Percentiles rank a stretch among this genome's conserved stretches.
phyloP scores from a whole-genome alignment of 1,284 basidiomycete genomes.

The Malassezia restricta region DNA sequence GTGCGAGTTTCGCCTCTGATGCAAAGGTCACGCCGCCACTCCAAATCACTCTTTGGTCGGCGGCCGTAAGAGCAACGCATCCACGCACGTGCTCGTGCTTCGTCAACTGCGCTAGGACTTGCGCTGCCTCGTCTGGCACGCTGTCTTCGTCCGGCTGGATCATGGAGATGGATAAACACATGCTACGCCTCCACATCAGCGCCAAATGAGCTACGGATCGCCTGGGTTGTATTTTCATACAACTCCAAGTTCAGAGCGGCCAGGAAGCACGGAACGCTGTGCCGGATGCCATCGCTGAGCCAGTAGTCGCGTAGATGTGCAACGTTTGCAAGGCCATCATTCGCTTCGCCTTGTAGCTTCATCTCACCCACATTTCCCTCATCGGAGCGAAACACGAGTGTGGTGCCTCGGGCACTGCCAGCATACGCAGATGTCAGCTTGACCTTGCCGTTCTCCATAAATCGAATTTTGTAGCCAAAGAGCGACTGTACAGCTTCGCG shows the following conservation, averaged over 20 bases:
- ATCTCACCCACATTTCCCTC: constrained; percentile 51
- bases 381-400: constrained; percentile 49
- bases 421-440: constrained; percentile 66
- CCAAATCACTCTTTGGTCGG: constrained; percentile 12
- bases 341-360: constrained; percentile 49
- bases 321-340: constrained; percentile 25
- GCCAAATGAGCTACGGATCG: constrained; percentile 14
- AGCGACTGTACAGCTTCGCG: constrained; percentile 65
- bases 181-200: constrained; percentile 9
- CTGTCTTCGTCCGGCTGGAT: not conserved
- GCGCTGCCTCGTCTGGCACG: constrained; percentile 10
- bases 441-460: constrained; percentile 69
- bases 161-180: constrained; percentile 1
- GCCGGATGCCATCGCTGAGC: constrained; percentile 48
- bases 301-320: constrained; percentile 48
- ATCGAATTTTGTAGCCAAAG: constrained; percentile 69
- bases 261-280: constrained; percentile 51
- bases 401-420: constrained; percentile 47
- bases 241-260: constrained; percentile 50
- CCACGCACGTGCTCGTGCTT: constrained; percentile 6
- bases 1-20: not conserved
- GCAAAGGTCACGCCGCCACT: constrained; percentile 7
- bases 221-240: constrained; percentile 36
- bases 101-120: constrained; percentile 4
- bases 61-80: constrained; percentile 1